Base-by-base conservation (phyloP, 768 basidiomycete genomes). In the Pleurotus tuoliensis region DNA sequence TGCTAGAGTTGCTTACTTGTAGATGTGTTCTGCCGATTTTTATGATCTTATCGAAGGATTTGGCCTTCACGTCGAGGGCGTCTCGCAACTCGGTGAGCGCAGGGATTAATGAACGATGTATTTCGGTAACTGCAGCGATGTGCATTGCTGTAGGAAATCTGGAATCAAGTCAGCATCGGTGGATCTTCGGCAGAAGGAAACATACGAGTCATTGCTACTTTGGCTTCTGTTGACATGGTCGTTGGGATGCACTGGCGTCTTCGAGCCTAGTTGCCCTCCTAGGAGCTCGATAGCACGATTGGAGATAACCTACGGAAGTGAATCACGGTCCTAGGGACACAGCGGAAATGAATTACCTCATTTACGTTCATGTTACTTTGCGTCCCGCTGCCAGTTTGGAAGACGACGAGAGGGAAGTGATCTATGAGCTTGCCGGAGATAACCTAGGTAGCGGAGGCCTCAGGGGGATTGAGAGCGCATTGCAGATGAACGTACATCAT, bases 71-170 rank as follows among this genome's bases (percentile, higher is more conserved):
- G 56, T 89, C 82, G 48, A 99, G 76, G 4, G 91, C 94, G 69
- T 90, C 87, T 48, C 87, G 87, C 39, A 99, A 83, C 67, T 88
- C 87, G 38, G 78, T 80, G 25, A 99, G 76, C 22, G 95, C 94
- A 38, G 97, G 97, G 57, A 99, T 71, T 47, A 99, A 79, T 41
- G 82, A 80, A 24, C 80, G 73, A 68, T 82, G 80, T 62, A 99
- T 83, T 71, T 98, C 97, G 22, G 84, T 87, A 38, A 96, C 94
- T 37, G 94, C 93, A 40, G 97, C 94, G 57, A 99, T 84, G 72
- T 99, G 97, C 97, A 99, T 99, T 11, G 89, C 97, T 22, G 97
- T 99, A 6, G 97, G 97, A 83, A 98, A 99, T 25, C 94, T 97
- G 47, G 41, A 30, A 56, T 16, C 45, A 25, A 9, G 39, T 30